phyloP scores from a whole-genome alignment of 2,329 filamentous ascomycete genomes.

The Stachybotrys elegans region DNA sequence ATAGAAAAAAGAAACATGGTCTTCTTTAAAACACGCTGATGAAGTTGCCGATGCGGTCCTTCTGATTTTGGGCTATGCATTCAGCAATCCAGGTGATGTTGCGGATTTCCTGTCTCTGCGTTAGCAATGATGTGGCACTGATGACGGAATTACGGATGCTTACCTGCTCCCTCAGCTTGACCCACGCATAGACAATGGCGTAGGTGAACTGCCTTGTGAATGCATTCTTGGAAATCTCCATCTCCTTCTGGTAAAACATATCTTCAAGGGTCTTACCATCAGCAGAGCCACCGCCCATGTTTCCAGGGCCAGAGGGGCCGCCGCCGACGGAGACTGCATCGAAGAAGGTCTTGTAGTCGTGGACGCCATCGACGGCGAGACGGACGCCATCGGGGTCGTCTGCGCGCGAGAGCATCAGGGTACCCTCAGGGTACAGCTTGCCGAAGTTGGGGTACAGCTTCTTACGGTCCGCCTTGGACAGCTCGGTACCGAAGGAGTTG shows the following conservation, averaged over 20 bases:
- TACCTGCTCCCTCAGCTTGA: conserved; percentile 95
- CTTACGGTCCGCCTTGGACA: conserved; percentile 87
- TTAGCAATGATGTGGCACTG: conserved; percentile 20
- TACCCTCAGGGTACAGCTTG: conserved; percentile 87
- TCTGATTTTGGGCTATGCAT: conserved; percentile 99
- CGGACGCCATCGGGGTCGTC: conserved; percentile 93
- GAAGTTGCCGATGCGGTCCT: conserved; percentile 97
- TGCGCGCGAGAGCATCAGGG: conserved; percentile 87
- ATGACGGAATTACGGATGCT: conserved; percentile 21
- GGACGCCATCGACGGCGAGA: conserved; percentile 85
- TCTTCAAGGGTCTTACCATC: conserved; percentile 92
- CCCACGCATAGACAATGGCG: conserved; percentile 94
- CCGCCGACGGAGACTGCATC: conserved; percentile 80
- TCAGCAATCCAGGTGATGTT: conserved; percentile 99
- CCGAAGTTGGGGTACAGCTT: conserved; percentile 95
- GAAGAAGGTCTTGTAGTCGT: conserved; percentile 94
- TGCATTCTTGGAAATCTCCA: conserved; percentile 93
- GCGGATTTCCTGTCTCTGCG: conserved; percentile 73
- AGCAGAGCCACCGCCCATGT: conserved; percentile 73
- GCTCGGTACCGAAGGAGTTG: conserved; percentile 96
- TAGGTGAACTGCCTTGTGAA: conserved; percentile 97
- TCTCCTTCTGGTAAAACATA: conserved; percentile 98
- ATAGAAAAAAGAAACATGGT: conserved; percentile 1
- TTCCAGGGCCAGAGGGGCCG: conserved; percentile 67
- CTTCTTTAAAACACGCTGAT: conserved; percentile 83